Conservation (phyloP, 305 asterid species). For the Coffea humblotiana region DNA sequence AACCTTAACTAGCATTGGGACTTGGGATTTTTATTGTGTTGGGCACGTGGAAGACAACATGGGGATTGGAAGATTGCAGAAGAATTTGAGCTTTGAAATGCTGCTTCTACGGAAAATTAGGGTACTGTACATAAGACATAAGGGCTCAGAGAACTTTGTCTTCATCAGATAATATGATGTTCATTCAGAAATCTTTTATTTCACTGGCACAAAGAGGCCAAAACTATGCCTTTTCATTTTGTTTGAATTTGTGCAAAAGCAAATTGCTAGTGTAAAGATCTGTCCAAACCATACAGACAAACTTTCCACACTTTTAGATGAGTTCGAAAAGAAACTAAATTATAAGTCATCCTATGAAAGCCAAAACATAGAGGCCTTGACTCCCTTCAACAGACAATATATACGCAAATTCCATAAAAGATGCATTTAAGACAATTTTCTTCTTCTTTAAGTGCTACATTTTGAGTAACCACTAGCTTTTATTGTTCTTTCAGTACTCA, state of each 20-base stretch:
- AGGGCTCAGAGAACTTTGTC: not conserved
- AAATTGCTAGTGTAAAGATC: not conserved
- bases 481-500: constrained; percentile 70
- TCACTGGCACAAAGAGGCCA: not conserved
- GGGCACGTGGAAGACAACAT: not conserved
- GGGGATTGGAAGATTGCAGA: not conserved
- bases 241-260: not conserved
- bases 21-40: not conserved
- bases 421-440: not conserved
- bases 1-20: not conserved
- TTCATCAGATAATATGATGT: not conserved
- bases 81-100: not conserved
- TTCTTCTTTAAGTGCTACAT: constrained; percentile 12
- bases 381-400: not conserved
- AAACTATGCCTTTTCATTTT: not conserved
- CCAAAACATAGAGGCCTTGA: not conserved
- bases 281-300: not conserved
- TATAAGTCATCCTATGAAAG: not conserved
- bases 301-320: not conserved
- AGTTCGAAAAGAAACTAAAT: not conserved
- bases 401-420: no score
- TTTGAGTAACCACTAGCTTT: constrained; percentile 20
- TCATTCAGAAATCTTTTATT: not conserved
- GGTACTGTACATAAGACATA: not conserved
- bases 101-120: not conserved